Evolutionary conservation across 1,284 basidiomycete species (phyloP), one percentile per base, ranked within the genome.

Genomic region (Cryptococcus maquisensis): DNA sequence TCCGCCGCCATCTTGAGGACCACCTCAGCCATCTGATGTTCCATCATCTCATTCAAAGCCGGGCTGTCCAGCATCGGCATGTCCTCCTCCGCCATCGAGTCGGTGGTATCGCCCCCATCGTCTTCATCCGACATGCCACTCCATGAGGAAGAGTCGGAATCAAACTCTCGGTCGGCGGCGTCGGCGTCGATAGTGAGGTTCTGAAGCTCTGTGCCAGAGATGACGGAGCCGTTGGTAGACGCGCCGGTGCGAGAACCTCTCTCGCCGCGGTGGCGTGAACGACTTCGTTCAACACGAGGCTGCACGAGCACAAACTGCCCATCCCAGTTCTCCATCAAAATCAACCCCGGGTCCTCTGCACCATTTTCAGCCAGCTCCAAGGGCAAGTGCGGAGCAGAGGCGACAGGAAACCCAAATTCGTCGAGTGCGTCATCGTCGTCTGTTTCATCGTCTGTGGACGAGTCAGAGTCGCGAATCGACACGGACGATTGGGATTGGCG

Each of bases 321-420:
- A 36, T 73, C 69, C 73, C 73, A 74, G 53, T 74, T 70, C 60
- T 74, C 70, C 73, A 74, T 74, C 24, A 74, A 60, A n/a, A 74
- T 62, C 10, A 74, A 60, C 21, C 56, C 56, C 32, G 62, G 59
- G 42, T 55, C 55, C 2, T 51, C 53, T 32, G 28, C 28, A 4
- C 45, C 49, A 9, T 52, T 48, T 12, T 52, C 47, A 2, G 42
- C 52, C 20, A 47, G 48, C 18, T 47, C 45, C 44, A 57, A 47
- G 26, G 52, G 51, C 16, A 59, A 62, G 16, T 57, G 50, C 10
- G 65, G 57, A 20, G 51, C 54, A 37, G 57, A 58, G 13, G 39
- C 39, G 3, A 65, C 55, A 0, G 71, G 68, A 51, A 72, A 69
- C n/a, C 73, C 71, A 55, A 72, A 74, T 56, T 72, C 71, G 60